Evolutionary conservation across 768 basidiomycete species (phyloP).

Genomic region (Suillus brevipes): DNA sequence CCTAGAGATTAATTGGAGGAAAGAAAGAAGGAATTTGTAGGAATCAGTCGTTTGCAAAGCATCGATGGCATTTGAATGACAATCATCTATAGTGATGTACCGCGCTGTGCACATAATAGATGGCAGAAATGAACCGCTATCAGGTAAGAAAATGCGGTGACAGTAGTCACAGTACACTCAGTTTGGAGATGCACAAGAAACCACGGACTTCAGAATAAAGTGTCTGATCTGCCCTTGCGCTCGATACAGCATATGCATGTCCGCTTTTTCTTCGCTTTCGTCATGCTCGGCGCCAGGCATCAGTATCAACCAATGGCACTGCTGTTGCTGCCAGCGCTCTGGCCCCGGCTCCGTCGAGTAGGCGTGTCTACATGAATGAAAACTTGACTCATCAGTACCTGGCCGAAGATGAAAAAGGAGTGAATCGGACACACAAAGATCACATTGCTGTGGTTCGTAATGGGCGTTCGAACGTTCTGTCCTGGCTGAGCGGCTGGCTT

Average conservation of each 20-base stretch:
- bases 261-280: neutral
- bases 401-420: neutral
- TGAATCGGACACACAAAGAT: constrained; percentile 71
- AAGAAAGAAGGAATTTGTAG: neutral
- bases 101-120: neutral
- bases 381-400: constrained; percentile 2
- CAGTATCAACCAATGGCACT: constrained; percentile 59
- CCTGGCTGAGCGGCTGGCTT: neutral
- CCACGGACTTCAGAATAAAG: neutral
- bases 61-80: neutral
- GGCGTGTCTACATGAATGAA: constrained; percentile 53
- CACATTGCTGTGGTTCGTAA: constrained; percentile 88
- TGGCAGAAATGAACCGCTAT: neutral
- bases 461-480: constrained; percentile 63
- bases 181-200: neutral
- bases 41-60: neutral
- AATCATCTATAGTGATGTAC: neutral
- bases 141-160: neutral
- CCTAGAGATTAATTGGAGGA: neutral
- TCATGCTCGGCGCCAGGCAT: constrained; percentile 16
- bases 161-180: no score
- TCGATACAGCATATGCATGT: no score
- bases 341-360: constrained; percentile 79
- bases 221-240: neutral
- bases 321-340: constrained; percentile 78